Evolutionary conservation across 306 rosid genomes (phyloP), one percentile per base, ranked within the genome.

Genomic region (Glycyrrhiza uralensis): DNA sequence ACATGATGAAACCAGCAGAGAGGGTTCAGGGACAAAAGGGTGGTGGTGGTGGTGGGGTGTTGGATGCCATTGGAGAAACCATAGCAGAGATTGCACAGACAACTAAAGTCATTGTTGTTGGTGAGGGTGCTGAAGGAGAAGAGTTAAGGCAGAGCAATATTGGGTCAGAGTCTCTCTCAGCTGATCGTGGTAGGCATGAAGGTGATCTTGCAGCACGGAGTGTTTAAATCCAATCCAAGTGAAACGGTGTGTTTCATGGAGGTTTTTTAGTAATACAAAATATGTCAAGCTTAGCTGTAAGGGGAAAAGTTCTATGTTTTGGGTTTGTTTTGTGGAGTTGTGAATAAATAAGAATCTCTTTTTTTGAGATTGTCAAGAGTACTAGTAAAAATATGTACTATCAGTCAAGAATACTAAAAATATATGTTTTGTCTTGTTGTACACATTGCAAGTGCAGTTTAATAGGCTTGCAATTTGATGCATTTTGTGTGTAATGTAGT

Each of bases 61-160:
- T 88, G 18, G 87, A 66, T 42, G 95, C 92, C 24, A 77, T 89
- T 58, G 94, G 90, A 0, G 98, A 89, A 51, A 89, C 95, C 11
- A 72, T 87, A 35, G 50, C 46, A 0, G 97, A 89, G 78, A 89
- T 89, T 29, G 97, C 91, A 0, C 74, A 89, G 67, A 78, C 89
- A 39, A 82, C 91, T 0, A 87, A 78, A 70, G 71, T 45, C 9
- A 66, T 85, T 1, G 91, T 86, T 62, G 70, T 63, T 45, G 97
- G 94, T 42, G 84, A 73, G 18, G 75, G 6, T 0, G 55, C 22
- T 24, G 51, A 42, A 42, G 65, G 6, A 1, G 22, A 57, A 14
- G 59, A 5, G 72, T 19, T 58, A 30, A 52, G 26, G 72, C 50
- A 75, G 49, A 49, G 17, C 5, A 38, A 15, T n/a, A 38, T 5